Percentiles rank a stretch among this genome's conserved stretches.
These are phyloP conservation scores for Colletotrichum cordylinicola DNA, from an alignment of 2,329 filamentous ascomycete genomes.

Conservation along the genomic window DNA sequence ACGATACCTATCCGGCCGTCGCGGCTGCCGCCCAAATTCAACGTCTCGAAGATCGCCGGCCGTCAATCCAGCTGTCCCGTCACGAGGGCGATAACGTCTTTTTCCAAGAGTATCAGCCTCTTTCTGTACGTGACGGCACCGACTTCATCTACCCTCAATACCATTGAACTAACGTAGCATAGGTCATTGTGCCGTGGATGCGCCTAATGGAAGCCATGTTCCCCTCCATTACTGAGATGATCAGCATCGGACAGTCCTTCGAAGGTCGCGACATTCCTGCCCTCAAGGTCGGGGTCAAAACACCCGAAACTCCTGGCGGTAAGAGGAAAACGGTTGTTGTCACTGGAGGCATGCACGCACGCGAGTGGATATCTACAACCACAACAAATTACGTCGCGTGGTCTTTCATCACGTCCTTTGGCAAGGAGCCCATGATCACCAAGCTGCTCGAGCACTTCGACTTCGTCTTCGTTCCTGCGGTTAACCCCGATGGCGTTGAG, in stretches of 20 bases:
- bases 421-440: conserved; percentile 73
- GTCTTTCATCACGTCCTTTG: conserved; percentile 83
- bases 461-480: conserved; percentile 83
- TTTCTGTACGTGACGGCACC: conserved; percentile 56
- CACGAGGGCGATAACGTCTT: conserved; percentile 74
- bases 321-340: conserved; percentile 77
- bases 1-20: conserved; percentile 72
- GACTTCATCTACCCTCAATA: conserved; percentile 24
- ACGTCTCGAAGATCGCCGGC: conserved; percentile 28
- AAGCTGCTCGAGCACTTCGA: conserved; percentile 85
- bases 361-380: conserved; percentile 95
- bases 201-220: conserved; percentile 89
- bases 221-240: conserved; percentile 75
- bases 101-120: conserved; percentile 90
- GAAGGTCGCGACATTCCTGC: conserved; percentile 88
- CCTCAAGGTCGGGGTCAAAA: conserved; percentile 72
- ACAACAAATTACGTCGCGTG: conserved; percentile 92
- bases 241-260: conserved; percentile 82
- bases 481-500: conserved; percentile 94
- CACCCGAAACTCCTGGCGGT: conserved; percentile 43
- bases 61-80: conserved; percentile 34
- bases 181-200: conserved; percentile 85
- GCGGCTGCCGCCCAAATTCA: conserved; percentile 27
- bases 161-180: conserved; percentile 17
- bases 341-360: conserved; percentile 86